These are phyloP conservation scores for Drechslerella coelobrocha DNA, from an alignment of 2,329 filamentous ascomycete genomes.

Conservation along the genomic window DNA sequence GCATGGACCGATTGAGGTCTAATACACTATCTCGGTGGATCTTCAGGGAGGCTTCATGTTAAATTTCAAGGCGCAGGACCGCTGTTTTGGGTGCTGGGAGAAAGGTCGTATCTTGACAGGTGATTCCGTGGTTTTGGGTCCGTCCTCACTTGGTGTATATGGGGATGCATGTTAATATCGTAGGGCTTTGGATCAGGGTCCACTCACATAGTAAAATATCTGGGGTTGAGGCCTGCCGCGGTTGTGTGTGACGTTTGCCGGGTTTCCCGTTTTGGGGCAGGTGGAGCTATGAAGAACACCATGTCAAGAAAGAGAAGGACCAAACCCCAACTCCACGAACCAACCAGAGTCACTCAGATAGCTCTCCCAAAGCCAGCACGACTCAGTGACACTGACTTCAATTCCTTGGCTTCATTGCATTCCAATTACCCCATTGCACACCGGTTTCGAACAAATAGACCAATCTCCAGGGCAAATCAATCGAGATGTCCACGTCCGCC, in stretches of 20 bases:
- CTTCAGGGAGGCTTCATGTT: slow-evolving; percentile 2
- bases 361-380: slow-evolving; percentile 5
- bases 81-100: slow-evolving; percentile 18
- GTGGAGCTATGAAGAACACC: slow-evolving; percentile 49
- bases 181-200: no score
- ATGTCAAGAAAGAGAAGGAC: slow-evolving; percentile 44
- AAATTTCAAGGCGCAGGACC: slow-evolving; percentile 10
- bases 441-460: slow-evolving; percentile 1
- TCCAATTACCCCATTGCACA: slow-evolving; percentile 9
- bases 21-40: slow-evolving; percentile 20
- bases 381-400: slow-evolving; percentile 24
- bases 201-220: not conserved
- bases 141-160: no score
- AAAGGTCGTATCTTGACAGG: no score
- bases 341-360: not conserved
- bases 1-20: slow-evolving; percentile 11
- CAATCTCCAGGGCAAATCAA: slow-evolving; percentile 16
- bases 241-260: slow-evolving; percentile 26
- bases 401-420: slow-evolving; percentile 18
- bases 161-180: no score
- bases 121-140: no score
- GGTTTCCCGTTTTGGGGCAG: slow-evolving; percentile 31
- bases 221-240: not conserved
- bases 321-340: not conserved
- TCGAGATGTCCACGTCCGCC: slow-evolving; percentile 24